A percentile compares a stretch with the other conserved stretches of the same genome.
phyloP scores from a whole-genome alignment of 2,329 filamentous ascomycete genomes.

The Fusarium stilboides region DNA sequence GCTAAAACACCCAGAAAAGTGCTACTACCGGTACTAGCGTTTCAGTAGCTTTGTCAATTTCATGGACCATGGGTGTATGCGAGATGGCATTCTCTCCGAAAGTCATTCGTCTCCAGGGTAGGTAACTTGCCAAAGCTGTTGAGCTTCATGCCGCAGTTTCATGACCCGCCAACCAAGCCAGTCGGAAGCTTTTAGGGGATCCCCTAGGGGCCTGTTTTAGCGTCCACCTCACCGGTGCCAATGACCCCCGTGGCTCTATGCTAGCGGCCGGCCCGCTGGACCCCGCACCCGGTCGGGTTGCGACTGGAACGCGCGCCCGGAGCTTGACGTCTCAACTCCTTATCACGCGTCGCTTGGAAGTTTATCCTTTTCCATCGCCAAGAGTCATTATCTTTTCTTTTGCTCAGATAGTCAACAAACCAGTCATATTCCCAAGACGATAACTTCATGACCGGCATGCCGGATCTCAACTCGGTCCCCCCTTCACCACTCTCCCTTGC shows the following conservation, averaged over 20 bases:
- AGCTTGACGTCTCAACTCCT: conserved; percentile 18
- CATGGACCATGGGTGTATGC: no score
- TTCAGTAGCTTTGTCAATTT: neutral
- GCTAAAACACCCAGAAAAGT: no score
- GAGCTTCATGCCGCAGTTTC: conserved; percentile 11
- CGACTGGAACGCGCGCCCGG: conserved; percentile 28
- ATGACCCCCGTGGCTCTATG: conserved; percentile 15
- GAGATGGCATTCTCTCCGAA: neutral
- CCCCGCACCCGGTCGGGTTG: conserved; percentile 39
- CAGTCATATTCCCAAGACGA: neutral
- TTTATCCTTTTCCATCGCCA: conserved; percentile 1
- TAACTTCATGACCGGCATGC: conserved; percentile 57
- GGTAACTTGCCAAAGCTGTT: neutral
- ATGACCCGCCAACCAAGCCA: conserved; percentile 17
- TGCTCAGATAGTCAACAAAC: neutral
- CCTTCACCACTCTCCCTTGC: conserved; percentile 64
- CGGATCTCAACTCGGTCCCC: conserved; percentile 71
- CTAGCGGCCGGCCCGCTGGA: conserved; percentile 41
- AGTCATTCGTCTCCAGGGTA: conserved; percentile 6
- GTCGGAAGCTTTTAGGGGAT: conserved; percentile 21
- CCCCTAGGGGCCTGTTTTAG: conserved; percentile 39
- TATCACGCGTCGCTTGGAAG: conserved; percentile 31
- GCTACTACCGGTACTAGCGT: no score
- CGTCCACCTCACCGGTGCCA: conserved; percentile 37
- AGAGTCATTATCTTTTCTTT: neutral